phyloP scores from a whole-genome alignment of 2,329 filamentous ascomycete genomes.

The Rutstroemia sp. region DNA sequence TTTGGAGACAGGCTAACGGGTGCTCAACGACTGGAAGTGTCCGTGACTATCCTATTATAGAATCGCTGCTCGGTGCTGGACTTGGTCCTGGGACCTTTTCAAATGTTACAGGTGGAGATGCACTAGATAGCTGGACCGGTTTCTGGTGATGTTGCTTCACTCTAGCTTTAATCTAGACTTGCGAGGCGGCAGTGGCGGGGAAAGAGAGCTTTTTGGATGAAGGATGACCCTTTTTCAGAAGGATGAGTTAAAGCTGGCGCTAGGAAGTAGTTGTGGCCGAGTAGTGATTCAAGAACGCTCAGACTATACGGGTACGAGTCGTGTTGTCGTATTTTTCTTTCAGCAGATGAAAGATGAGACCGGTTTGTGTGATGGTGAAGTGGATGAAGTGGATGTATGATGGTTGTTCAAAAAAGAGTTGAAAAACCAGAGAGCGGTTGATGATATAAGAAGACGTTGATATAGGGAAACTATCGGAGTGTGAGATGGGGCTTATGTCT shows the following conservation, averaged over 20 bases:
- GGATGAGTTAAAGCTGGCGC: background rate
- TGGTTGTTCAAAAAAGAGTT: background rate
- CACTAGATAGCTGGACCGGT: slow-evolving; percentile 1
- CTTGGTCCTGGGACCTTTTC: slow-evolving; percentile 3
- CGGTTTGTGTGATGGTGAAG: background rate
- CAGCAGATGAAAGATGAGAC: background rate
- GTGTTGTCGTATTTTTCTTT: background rate
- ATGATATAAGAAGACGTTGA: slow-evolving; percentile 5
- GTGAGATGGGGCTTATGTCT: slow-evolving; percentile 9
- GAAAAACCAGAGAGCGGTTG: slow-evolving; percentile 1
- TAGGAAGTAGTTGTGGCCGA: slow-evolving; percentile 1
- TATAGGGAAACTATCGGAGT: slow-evolving; percentile 3
- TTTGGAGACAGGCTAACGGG: slow-evolving; percentile 5
- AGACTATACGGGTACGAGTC: slow-evolving; percentile 1
- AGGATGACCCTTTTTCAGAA: slow-evolving; percentile 4
- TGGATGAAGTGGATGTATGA: background rate
- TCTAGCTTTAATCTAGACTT: slow-evolving; percentile 4
- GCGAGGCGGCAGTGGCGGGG: slow-evolving; percentile 5
- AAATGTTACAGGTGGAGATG: slow-evolving; percentile 8
- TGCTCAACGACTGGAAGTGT: slow-evolving; percentile 9
- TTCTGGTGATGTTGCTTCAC: background rate
- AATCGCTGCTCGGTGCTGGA: slow-evolving; percentile 4
- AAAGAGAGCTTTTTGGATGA: slow-evolving; percentile 3
- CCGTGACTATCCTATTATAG: slow-evolving; percentile 6
- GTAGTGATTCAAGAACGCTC: background rate